Conservation (phyloP, 2,329 filamentous ascomycete genomes). For the Gaeumannomyces tritici region DNA sequence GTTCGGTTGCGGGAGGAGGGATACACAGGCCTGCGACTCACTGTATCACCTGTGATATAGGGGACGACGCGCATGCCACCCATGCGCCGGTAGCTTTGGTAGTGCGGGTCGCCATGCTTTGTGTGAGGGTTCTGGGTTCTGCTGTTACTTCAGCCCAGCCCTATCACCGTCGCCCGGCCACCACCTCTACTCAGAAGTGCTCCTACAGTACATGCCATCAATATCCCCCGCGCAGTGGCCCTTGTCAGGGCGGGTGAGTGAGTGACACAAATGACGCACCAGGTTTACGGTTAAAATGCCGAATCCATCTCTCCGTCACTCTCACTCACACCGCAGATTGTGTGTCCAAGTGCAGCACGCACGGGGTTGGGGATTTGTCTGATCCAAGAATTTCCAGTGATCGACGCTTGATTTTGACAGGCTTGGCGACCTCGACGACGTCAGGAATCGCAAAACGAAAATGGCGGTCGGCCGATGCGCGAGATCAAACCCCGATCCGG, state of each 20-base stretch:
- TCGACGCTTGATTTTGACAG: neutral
- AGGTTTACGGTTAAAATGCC: neutral
- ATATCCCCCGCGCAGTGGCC: too few species aligned
- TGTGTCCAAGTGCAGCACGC: too few species aligned
- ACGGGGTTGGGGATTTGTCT: neutral
- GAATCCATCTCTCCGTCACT: neutral
- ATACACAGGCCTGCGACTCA: neutral
- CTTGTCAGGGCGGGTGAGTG: neutral
- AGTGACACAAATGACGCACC: neutral
- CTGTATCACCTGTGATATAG: neutral
- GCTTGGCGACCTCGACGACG: neutral
- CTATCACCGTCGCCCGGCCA: neutral
- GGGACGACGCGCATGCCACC: neutral
- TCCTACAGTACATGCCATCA: too few species aligned
- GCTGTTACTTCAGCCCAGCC: neutral
- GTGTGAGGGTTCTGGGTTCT: neutral
- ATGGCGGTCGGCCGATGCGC: neutral
- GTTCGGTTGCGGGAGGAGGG: neutral
- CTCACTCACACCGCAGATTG: neutral
- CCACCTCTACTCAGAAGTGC: neutral
- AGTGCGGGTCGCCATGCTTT: neutral
- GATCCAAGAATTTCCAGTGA: neutral
- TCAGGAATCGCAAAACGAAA: neutral
- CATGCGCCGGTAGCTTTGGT: neutral
- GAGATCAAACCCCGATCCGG: neutral